A percentile compares a stretch with the other conserved stretches of the same genome.
Conservation (phyloP, 768 basidiomycete species). For the Hypsizygus marmoreus region DNA sequence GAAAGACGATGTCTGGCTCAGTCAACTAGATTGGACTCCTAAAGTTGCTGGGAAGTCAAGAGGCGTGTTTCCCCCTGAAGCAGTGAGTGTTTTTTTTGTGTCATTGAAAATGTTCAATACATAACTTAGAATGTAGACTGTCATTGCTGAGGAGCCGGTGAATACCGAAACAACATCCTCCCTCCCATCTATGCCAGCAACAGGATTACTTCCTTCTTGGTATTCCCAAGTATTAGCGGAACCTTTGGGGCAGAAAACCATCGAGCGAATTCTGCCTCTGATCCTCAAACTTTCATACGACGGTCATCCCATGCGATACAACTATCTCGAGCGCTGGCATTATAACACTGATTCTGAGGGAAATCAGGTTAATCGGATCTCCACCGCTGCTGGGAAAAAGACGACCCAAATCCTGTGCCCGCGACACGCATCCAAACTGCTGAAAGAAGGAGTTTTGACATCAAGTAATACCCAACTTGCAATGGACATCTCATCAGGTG, state of each 20-base stretch:
- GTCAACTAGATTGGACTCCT: slow-evolving; percentile 94
- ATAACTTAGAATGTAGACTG: background rate
- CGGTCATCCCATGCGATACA: slow-evolving; percentile 59
- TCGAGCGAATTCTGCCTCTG: slow-evolving; percentile 64
- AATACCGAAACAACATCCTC: background rate
- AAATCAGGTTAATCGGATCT: slow-evolving; percentile 37
- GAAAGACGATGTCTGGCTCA: slow-evolving; percentile 80
- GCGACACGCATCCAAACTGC: slow-evolving; percentile 47
- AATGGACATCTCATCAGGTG: slow-evolving; percentile 44
- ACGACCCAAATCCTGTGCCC: slow-evolving; percentile 42
- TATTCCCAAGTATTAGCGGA: slow-evolving; percentile 49
- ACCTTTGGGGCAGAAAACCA: slow-evolving; percentile 40
- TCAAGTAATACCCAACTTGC: slow-evolving; percentile 47
- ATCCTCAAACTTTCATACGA: slow-evolving; percentile 66
- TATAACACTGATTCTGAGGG: slow-evolving; percentile 42
- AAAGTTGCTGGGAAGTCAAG: slow-evolving; percentile 75
- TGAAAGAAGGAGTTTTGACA: slow-evolving; percentile 44
- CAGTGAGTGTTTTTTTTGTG: slow-evolving; percentile 14
- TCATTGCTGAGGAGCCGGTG: background rate
- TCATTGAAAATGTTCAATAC: no score
- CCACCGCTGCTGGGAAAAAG: slow-evolving; percentile 48
- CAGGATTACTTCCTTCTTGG: slow-evolving; percentile 52
- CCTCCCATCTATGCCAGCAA: background rate
- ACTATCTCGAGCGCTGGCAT: slow-evolving; percentile 67
- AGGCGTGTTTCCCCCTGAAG: slow-evolving; percentile 46